phyloP scores from a whole-genome alignment of 2,329 filamentous ascomycete genomes.

The Diplodia scrobiculata region DNA sequence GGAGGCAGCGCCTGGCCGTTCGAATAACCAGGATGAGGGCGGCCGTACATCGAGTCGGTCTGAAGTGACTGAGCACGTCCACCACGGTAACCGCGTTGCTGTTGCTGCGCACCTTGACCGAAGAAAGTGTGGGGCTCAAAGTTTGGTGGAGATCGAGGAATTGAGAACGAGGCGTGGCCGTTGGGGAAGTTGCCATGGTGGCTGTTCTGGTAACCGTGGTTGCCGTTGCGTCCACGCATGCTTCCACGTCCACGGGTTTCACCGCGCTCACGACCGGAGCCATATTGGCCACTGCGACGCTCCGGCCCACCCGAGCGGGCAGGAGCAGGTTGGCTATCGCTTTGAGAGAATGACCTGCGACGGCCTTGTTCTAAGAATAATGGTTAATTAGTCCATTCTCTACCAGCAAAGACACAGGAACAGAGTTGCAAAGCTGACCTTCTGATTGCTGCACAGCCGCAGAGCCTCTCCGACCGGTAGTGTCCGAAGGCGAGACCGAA shows the following conservation, averaged over 20 bases:
- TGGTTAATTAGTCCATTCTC: conserved; percentile 1
- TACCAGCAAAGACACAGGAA: background rate
- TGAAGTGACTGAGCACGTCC: conserved; percentile 65
- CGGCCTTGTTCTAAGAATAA: conserved; percentile 36
- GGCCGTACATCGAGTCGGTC: conserved; percentile 56
- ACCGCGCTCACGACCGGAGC: conserved; percentile 49
- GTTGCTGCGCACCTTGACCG: conserved; percentile 35
- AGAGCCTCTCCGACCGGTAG: conserved; percentile 37
- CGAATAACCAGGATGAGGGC: conserved; percentile 38
- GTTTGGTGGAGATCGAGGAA: conserved; percentile 44
- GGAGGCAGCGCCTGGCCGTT: conserved; percentile 46
- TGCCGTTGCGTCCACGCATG: conserved; percentile 48
- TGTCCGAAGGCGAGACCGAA: conserved; percentile 24
- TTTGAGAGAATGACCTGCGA: conserved; percentile 37
- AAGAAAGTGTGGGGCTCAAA: conserved; percentile 41
- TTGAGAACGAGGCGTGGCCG: conserved; percentile 41
- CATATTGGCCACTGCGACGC: conserved; percentile 43
- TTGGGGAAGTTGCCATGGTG: conserved; percentile 38
- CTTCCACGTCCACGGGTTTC: conserved; percentile 51
- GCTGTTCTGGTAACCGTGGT: conserved; percentile 38
- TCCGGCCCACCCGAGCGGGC: conserved; percentile 30
- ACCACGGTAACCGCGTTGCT: conserved; percentile 53
- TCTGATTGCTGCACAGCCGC: conserved; percentile 41
- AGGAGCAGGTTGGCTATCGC: conserved; percentile 37
- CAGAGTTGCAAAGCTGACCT: conserved; percentile 30